Evolutionary conservation across 2,329 filamentous ascomycete species (phyloP), one percentile per base, ranked within the genome.

Genomic region (Ophiostoma angusticollis): DNA sequence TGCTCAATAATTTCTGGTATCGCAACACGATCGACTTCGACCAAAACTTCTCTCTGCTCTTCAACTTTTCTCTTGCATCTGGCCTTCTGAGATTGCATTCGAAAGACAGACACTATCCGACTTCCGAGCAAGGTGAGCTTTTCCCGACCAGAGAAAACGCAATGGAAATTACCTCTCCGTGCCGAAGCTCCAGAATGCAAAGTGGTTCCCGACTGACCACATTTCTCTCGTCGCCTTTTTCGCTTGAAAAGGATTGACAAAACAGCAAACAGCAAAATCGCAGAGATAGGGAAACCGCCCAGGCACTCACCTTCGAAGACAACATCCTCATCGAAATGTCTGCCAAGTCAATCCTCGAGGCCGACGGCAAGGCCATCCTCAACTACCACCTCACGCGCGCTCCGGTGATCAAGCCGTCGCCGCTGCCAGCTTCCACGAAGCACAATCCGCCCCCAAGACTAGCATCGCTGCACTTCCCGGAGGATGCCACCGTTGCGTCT

Each of bases 321-420:
- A n/a, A 25, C 17, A 23, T n/a, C n/a, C n/a, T n/a, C n/a, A n/a
- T n/a, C 38, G 41, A 18, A 39, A 93, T 93, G 85, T 86, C 84
- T 62, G 84, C 91, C 65, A 98, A 98, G 72, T 83, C 89, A 52
- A 96, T 98, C 61, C 69, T 83, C 74, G 91, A 98, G 75, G 89
- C 89, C 74, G 91, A 98, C 72, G 91, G 91, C 78, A 98, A 98
- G 83, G 91, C 91, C 76, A 96, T 98, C 72, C 77, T 98, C 77
- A 96, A 95, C 83, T 98, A 96, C 77, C 91, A 96, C 74, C 86
- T 98, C 67, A 96, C 91, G 55, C 83, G 91, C 61, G 85, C 91
- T 53, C 80, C 86, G 51, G 82, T 93, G 63, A 94, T 98, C 78
- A 96, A 95, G 82, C 84, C 89, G 52, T 89, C 86, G 58, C 86